Conservation (phyloP, 257 asterid species). For the Primulina eburnea region DNA sequence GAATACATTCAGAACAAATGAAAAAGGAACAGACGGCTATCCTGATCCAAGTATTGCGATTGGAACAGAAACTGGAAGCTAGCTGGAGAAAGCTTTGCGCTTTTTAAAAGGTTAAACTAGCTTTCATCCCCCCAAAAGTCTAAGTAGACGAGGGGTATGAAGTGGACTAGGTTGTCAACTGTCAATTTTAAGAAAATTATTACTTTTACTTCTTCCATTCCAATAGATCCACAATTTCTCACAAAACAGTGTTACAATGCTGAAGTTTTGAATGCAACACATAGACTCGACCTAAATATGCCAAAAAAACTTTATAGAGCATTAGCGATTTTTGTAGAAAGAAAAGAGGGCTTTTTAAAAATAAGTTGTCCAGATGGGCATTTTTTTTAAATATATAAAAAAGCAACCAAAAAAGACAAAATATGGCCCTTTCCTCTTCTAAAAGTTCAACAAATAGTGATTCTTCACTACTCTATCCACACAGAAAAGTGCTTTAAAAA, state of each 20-base stretch:
- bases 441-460: background rate
- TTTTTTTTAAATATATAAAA: no score
- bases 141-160: background rate
- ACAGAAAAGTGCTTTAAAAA: background rate
- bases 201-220: slow-evolving; percentile 7
- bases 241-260: background rate
- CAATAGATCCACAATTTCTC: slow-evolving; percentile 7
- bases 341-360: no score
- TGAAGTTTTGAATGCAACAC: background rate
- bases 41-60: background rate
- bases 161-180: background rate
- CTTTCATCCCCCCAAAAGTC: background rate
- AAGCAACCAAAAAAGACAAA: background rate
- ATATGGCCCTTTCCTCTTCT: background rate
- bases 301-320: background rate
- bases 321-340: background rate
- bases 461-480: background rate
- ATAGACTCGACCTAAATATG: slow-evolving; percentile 1
- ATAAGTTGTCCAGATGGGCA: no score
- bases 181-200: background rate
- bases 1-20: background rate
- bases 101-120: background rate
- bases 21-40: background rate
- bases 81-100: background rate
- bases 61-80: background rate